Evolutionary conservation across 257 asterid species (phyloP), one percentile per base, ranked within the genome.

Genomic region (Lithospermum erythrorhizon): DNA sequence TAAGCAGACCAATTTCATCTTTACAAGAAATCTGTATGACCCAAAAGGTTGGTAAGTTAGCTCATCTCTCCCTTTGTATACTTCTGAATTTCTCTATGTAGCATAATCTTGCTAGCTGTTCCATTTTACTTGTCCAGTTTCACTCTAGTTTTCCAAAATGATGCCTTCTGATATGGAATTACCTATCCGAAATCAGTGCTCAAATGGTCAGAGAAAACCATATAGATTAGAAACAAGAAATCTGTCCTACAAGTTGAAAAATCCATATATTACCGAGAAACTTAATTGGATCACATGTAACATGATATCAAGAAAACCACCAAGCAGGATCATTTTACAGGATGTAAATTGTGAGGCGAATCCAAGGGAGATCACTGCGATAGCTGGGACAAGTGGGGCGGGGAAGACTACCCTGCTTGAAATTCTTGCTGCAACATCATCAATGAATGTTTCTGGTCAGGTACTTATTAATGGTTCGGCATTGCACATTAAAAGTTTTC

Each of bases 361-460:
- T 19, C 85, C 95, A 1, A 88, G 88, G 18, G 81, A 89, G 70
- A 65, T 89, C 62, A 89, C 97, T 0, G 97, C 97, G 18, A 73
- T 89, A 25, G 97, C 95, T 3, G 97, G 97, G 24, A 91, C 97
- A 0, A 89, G 97, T 52, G 97, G 97, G 1, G 95, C 97, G 0
- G 97, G 97, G 21, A 89, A 89, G 72, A 82, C 96, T 2, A 83
- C 95, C 0, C 84, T 89, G 24, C 60, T 89, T 1, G 90, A 86
- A 53, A 83, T 89, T 64, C 87, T 89, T 10, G 90, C 90, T 0
- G 96, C 94, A 24, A 77, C 73, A 61, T 65, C 90, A n/a, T 75
- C 74, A 6, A 60, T 48, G 4, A 72, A 71, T 58, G 76, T 81
- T 3, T 82, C 84, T 5, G 97, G 95, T 6, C 66, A 76, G 32